A percentile compares a stretch with the other conserved stretches of the same genome.
Conservation (phyloP, 768 basidiomycete genomes). For the Rhodosporidiobolus sp. region DNA sequence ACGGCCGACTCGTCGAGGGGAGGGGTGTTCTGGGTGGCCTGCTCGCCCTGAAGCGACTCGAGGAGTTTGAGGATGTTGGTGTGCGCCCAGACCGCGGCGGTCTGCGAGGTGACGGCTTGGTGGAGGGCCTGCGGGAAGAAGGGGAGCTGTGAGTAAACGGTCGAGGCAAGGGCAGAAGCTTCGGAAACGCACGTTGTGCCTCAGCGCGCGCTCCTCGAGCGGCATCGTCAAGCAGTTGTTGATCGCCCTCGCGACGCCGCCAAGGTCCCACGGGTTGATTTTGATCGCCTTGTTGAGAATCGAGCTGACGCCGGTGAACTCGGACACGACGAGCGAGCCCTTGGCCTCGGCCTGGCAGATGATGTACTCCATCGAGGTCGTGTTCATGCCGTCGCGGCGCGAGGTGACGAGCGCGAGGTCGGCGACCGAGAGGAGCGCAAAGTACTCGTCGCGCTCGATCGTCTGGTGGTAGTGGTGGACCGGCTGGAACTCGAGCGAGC, state of each 20-base stretch:
- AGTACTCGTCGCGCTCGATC: conserved; percentile 81
- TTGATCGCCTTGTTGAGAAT: conserved; percentile 84
- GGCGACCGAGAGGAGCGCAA: conserved; percentile 85
- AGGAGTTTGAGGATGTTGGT: conserved; percentile 84
- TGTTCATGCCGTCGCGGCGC: conserved; percentile 97
- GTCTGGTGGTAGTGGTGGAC: conserved; percentile 99
- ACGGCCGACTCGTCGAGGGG: conserved; percentile 67
- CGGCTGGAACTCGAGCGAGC: conserved; percentile 88
- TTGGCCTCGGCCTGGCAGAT: conserved; percentile 86
- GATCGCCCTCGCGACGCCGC: conserved; percentile 77
- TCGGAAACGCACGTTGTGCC: conserved; percentile 62
- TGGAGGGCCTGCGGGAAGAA: conserved; percentile 54
- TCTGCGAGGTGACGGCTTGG: conserved; percentile 84
- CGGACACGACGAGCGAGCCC: conserved; percentile 80
- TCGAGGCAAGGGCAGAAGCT: background rate
- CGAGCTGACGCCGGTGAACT: conserved; percentile 96
- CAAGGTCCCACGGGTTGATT: conserved; percentile 95
- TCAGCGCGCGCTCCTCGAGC: conserved; percentile 64
- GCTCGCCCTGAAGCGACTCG: conserved; percentile 71
- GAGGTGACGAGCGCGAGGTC: conserved; percentile 94
- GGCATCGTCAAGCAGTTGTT: conserved; percentile 82
- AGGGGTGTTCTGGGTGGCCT: conserved; percentile 78
- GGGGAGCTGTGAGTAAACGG: too few species aligned
- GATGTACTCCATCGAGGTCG: conserved; percentile 84
- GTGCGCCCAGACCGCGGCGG: conserved; percentile 91